phyloP scores from a whole-genome alignment of 2,329 filamentous ascomycete genomes.

The Pyrenophora seminiperda region DNA sequence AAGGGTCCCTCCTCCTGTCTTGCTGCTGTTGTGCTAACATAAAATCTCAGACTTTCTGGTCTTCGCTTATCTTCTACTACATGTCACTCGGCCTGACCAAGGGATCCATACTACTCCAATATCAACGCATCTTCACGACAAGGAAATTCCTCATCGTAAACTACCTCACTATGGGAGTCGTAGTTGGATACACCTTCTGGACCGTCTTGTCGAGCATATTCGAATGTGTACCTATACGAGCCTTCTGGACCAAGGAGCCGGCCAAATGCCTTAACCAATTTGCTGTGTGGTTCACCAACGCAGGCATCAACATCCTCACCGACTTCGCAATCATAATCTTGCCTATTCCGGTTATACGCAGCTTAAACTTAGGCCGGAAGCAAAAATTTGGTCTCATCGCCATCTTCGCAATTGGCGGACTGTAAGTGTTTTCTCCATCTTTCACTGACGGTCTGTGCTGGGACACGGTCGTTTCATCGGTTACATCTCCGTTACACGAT shows the following conservation, averaged over 20 bases:
- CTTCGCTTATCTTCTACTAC: slow-evolving; percentile 41
- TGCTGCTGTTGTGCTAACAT: neutral
- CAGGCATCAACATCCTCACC: slow-evolving; percentile 38
- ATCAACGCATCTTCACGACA: slow-evolving; percentile 39
- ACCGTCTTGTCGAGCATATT: slow-evolving; percentile 42
- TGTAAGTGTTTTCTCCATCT: slow-evolving; percentile 40
- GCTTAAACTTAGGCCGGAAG: slow-evolving; percentile 40
- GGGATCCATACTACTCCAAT: slow-evolving; percentile 42
- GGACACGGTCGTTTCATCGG: slow-evolving; percentile 2
- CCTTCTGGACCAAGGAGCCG: slow-evolving; percentile 41
- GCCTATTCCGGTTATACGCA: slow-evolving; percentile 43
- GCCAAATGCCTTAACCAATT: slow-evolving; percentile 41
- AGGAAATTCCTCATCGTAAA: slow-evolving; percentile 34
- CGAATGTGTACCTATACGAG: slow-evolving; percentile 38
- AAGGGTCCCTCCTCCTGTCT: neutral
- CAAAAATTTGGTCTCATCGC: slow-evolving; percentile 46
- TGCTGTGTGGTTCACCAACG: slow-evolving; percentile 36
- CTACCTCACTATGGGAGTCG: slow-evolving; percentile 32
- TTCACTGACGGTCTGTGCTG: neutral
- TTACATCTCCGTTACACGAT: slow-evolving; percentile 12
- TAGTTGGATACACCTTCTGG: slow-evolving; percentile 37
- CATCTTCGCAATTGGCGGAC: slow-evolving; percentile 49
- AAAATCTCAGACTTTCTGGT: slow-evolving; percentile 36
- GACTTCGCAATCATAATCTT: slow-evolving; percentile 44
- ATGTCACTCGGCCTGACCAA: slow-evolving; percentile 43